Percentiles rank a stretch among this genome's conserved stretches.
These are phyloP conservation scores for Lasiosphaeria ovina DNA, from an alignment of 495 filamentous ascomycete species.

Conservation along the genomic window DNA sequence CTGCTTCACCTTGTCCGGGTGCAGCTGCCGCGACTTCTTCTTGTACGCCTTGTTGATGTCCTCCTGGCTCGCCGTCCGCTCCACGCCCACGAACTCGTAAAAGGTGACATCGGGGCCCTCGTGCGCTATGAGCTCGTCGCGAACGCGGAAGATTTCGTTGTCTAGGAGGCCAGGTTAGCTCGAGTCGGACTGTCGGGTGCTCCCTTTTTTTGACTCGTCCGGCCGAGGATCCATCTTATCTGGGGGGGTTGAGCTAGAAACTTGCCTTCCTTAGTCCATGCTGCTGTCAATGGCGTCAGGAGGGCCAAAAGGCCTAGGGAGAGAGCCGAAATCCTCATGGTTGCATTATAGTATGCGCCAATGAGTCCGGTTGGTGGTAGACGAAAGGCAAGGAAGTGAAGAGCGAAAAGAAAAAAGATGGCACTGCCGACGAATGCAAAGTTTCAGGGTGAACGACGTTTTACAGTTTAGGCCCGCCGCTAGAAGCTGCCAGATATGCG, in stretches of 20 bases:
- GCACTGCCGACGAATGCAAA: too few relatives aligned
- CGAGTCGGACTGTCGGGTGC: too few relatives aligned
- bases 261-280: conserved; percentile 83
- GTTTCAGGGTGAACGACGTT: too few relatives aligned
- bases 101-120: conserved; percentile 86
- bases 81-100: conserved; percentile 87
- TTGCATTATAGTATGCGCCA: conserved; percentile 32
- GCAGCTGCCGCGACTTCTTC: conserved; percentile 74
- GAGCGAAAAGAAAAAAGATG: not conserved
- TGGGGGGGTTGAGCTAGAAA: not conserved
- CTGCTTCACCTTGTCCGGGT: conserved; percentile 94
- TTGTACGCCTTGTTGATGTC: conserved; percentile 92
- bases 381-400: not conserved
- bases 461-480: too few relatives aligned
- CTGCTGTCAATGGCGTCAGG: conserved; percentile 61
- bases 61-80: conserved; percentile 70
- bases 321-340: conserved; percentile 52
- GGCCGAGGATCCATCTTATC: not conserved
- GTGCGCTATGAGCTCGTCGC: conserved; percentile 72
- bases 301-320: conserved; percentile 56
- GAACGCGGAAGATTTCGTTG: conserved; percentile 93
- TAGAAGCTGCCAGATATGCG: too few relatives aligned
- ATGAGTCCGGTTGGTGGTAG: not conserved
- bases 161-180: conserved; percentile 50
- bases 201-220: too few relatives aligned